Evolutionary conservation across 192 early-diverging fungal genomes (phyloP).

Genomic region (Entomortierella chlamydospora): DNA sequence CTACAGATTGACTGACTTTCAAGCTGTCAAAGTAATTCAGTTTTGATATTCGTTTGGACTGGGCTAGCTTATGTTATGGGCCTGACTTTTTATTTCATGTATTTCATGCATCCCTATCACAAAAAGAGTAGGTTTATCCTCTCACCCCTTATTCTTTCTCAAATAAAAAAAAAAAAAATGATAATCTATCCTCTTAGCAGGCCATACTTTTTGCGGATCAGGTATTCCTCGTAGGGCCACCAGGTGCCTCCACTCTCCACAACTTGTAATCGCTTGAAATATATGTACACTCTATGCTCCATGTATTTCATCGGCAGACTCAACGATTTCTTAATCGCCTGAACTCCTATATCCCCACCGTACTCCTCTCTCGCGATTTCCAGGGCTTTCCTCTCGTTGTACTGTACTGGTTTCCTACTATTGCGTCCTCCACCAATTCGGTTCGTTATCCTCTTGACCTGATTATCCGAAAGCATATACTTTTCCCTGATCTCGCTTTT

Average conservation of each 20-base stretch:
- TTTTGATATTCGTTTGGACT: too few relatives aligned
- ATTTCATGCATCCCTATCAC: too few relatives aligned
- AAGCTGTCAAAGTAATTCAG: too few relatives aligned
- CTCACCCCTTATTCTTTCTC: too few relatives aligned
- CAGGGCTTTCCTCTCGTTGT: not conserved
- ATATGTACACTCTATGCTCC: not conserved
- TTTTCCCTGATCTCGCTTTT: not conserved
- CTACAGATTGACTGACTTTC: too few relatives aligned
- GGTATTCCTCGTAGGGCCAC: not conserved
- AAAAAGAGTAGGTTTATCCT: too few relatives aligned
- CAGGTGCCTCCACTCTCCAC: not conserved
- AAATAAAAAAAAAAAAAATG: too few relatives aligned
- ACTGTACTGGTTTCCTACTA: not conserved
- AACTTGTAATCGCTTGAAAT: not conserved
- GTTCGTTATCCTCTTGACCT: not conserved
- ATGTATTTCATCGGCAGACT: not conserved
- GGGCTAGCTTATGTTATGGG: too few relatives aligned
- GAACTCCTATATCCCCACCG: constrained; percentile 14
- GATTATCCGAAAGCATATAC: not conserved
- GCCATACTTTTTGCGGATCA: not conserved
- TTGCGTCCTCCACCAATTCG: not conserved
- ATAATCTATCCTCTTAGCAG: too few relatives aligned
- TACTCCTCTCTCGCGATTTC: not conserved
- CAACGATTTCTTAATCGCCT: not conserved
- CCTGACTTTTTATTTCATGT: too few relatives aligned